Conservation (phyloP, 257 asterid genomes). For the Euphrasia confusa region DNA sequence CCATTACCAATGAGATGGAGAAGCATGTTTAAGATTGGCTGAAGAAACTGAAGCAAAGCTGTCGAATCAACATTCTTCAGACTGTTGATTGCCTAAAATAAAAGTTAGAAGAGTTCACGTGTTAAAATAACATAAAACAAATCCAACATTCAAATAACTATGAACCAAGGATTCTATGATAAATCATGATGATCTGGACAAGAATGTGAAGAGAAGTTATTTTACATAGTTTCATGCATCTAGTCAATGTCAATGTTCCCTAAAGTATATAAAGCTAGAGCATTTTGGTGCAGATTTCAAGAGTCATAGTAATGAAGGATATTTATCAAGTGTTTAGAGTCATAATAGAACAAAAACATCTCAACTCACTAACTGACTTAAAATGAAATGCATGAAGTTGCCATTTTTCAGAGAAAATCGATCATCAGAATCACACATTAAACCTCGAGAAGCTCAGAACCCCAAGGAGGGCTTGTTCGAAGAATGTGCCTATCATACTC, state of each 20-base stretch:
- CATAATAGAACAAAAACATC: constrained; percentile 7
- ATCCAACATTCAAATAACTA: constrained; percentile 19
- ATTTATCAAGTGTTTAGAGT: constrained; percentile 1
- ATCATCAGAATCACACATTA: constrained; percentile 21
- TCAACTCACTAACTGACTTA: constrained; percentile 10
- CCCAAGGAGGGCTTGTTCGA: constrained; percentile 99
- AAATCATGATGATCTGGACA: constrained; percentile 16
- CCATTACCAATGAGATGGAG: constrained; percentile 99
- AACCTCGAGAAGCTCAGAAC: constrained; percentile 99
- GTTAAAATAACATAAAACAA: constrained; percentile 23
- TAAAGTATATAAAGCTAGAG: constrained; percentile 6
- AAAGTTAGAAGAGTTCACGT: constrained; percentile 21
- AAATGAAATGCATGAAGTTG: constrained; percentile 21
- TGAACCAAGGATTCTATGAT: background rate
- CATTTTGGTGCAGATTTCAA: background rate
- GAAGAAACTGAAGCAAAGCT: constrained; percentile 97
- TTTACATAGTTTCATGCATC: constrained; percentile 21
- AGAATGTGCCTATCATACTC: constrained; percentile 96
- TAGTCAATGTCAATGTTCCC: constrained; percentile 5
- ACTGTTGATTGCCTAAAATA: constrained; percentile 93
- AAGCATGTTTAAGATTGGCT: constrained; percentile 96
- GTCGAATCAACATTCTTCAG: constrained; percentile 98
- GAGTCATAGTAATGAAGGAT: constrained; percentile 11
- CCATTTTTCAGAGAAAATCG: constrained; percentile 15
- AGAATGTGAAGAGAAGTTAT: constrained; percentile 14